Base-by-base conservation (phyloP, 2,329 filamentous ascomycete species). In the Botrytis paeoniae region DNA sequence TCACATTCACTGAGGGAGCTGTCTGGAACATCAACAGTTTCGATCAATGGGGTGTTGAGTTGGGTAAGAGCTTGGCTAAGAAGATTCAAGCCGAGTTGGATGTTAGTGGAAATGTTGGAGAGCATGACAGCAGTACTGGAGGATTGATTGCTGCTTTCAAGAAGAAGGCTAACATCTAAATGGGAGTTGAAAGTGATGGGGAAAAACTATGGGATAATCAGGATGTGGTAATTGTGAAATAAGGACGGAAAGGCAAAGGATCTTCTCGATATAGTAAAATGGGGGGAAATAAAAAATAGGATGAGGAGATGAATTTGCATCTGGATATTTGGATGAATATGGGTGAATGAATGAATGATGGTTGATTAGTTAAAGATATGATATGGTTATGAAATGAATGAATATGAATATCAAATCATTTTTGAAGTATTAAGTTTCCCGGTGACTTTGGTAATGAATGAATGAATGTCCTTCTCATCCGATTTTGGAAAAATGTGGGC, bases 1-100 rank as follows among this genome's bases (percentile, higher is more conserved):
- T 98, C 75, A 98, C 96, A 73, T 99, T 99, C 84, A 97, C 93
- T 54, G 96, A 99, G 86, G 96, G 96, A 80, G 95, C 95, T 70
- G 88, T 99, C 82, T 99, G 96, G 96, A 97, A 98, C 86, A 97
- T 99, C 87, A 99, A 99, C 89, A 94, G 92, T 81, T 99, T 98
- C 82, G 96, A 99, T 85, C 96, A 99, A 87, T 99, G 96, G 96
- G 96, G 96, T 85, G 96, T 99, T 62, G 96, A 99, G 88, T 87
- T 99, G 75, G 96, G 96, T 83, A 99, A 99, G 91, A 91, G 92
- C 59, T 86, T 99, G 77, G 96, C 96, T 75, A 98, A 95, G 91
- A 95, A 94, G 86, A 94, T 95, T 76, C 91, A 93, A 79, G 83
- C 84, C 80, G 96, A 99, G 87, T 88, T 99, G 74, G 94, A 98